Base-by-base conservation (phyloP, 2,329 filamentous ascomycete species). In the Penicillium freii region DNA sequence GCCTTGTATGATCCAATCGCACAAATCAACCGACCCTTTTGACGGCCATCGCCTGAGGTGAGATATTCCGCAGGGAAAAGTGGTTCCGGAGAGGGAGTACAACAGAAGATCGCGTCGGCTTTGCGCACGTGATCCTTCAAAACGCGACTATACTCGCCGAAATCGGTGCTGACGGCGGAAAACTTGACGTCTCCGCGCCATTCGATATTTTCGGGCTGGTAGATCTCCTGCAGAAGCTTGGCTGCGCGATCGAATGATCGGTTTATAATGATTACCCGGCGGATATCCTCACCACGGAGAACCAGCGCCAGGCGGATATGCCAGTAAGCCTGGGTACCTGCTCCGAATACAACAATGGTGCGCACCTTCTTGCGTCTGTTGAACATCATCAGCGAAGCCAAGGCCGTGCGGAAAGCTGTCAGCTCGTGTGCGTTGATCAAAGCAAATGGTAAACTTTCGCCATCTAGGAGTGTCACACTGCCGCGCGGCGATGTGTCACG, bases 321-420 rank as follows among this genome's bases (percentile, higher is more conserved):
- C 92, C 92, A 97, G 78, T 93, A 96, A 13, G 93, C 93, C 77
- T 97, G 92, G 65, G 88, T 86, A 45, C 93, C 93, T 34, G 89
- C 87, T 25, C 93, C 93, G 72, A 97, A 97, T 52, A 96, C 88
- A 15, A 88, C 87, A 11, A 97, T 71, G 15, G 87, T 90, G 69
- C 88, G 87, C 42, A 96, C 87, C 29, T 83, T 82, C 54, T 83
- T 79, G 55, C 93, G 89, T 67, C 74, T 82, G 68, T 84, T 84
- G 19, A 88, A 79, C 63, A 88, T 78, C 56, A 87, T 83, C 13
- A 83, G 82, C 6, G 78, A 68, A 0, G 84, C 83, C 13, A 90
- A 75, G 0, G 87, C 84, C 0, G 87, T 90, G 45, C 87, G 81
- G 73, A 89, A 90, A 1, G 86, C 86, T 0, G 87, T 90, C 19